A percentile compares a stretch with the other conserved stretches of the same genome.
phyloP scores from a whole-genome alignment of 2,329 filamentous ascomycete genomes.

The Colletotrichum aenigma region DNA sequence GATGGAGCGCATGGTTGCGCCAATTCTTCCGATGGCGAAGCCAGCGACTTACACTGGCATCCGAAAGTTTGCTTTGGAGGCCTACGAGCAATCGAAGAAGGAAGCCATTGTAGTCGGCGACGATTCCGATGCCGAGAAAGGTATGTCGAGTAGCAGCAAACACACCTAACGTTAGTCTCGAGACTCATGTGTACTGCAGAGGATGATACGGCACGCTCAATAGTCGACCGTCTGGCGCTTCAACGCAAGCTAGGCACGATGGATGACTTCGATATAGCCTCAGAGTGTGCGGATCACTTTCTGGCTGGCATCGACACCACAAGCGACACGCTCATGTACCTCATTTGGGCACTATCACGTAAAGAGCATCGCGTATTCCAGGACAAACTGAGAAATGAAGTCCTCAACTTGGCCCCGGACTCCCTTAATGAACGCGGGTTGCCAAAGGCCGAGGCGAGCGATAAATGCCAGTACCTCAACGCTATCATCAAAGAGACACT shows the following conservation, averaged over 20 bases:
- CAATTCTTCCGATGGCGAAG: neutral
- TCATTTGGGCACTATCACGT: neutral
- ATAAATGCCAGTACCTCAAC: neutral
- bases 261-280: neutral
- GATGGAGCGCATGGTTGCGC: neutral
- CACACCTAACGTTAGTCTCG: too few relatives aligned
- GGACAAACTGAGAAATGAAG: neutral
- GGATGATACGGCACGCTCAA: neutral
- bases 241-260: neutral
- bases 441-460: neutral
- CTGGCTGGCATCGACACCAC: neutral
- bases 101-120: neutral
- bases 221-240: neutral
- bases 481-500: neutral
- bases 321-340: neutral
- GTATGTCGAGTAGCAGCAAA: neutral
- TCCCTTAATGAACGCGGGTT: neutral
- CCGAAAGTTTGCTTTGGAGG: neutral
- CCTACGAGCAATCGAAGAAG: neutral
- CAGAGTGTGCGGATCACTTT: neutral
- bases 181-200: neutral
- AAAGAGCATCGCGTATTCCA: neutral
- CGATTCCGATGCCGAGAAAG: accelerated
- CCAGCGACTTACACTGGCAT: neutral
- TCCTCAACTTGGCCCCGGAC: accelerated